These are phyloP conservation scores for Sphenostylis stenocarpa DNA, from an alignment of 306 rosid species.

Conservation along the genomic window DNA sequence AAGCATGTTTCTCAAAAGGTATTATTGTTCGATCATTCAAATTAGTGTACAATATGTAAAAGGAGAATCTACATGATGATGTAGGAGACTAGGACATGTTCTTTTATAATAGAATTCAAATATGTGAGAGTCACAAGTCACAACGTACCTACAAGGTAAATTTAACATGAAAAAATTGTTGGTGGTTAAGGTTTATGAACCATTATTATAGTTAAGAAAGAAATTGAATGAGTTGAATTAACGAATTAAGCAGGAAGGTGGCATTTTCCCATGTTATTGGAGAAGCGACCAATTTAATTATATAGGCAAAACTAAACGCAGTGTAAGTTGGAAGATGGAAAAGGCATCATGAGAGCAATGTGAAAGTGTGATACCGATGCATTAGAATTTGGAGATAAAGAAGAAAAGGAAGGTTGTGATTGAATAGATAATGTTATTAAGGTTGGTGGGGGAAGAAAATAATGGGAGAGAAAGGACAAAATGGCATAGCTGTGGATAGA, in stretches of 20 bases:
- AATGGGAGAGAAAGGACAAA: constrained; percentile 37
- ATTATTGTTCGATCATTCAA: background rate
- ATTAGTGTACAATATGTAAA: background rate
- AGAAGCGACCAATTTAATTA: constrained; percentile 13
- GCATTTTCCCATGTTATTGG: constrained; percentile 9
- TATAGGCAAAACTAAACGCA: background rate
- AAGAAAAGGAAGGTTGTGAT: constrained; percentile 12
- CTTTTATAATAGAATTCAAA: no score
- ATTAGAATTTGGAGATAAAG: background rate
- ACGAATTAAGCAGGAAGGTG: background rate
- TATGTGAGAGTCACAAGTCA: background rate
- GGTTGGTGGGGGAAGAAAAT: background rate
- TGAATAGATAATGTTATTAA: background rate
- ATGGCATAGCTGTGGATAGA: constrained; percentile 47
- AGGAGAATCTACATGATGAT: no score
- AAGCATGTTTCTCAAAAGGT: background rate
- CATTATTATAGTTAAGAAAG: no score
- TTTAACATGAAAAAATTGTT: no score
- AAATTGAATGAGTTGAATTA: no score
- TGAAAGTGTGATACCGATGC: constrained; percentile 8
- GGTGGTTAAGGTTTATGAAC: no score
- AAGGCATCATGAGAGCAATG: background rate
- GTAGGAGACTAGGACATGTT: no score
- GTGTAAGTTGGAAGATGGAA: background rate
- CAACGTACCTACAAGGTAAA: no score